These are phyloP conservation scores for Herpetomonas samuelpessoai DNA, from an alignment of 208 protist genomes.

Conservation along the genomic window DNA sequence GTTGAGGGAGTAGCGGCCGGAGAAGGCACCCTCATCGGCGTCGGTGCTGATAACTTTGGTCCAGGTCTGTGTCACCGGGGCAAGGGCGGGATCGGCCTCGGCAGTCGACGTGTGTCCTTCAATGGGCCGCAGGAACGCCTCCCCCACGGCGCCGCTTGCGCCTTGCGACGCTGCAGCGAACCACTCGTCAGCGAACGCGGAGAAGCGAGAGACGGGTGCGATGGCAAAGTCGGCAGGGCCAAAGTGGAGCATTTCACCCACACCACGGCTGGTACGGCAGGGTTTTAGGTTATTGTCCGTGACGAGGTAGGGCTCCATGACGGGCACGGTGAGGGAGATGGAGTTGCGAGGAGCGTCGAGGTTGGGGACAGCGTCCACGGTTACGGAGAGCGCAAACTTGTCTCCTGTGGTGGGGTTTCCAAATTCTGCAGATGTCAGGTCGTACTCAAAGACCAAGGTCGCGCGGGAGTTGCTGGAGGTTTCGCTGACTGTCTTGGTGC, in stretches of 20 bases:
- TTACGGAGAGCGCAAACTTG: not conserved
- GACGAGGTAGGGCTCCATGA: not conserved
- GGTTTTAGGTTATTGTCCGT: not conserved
- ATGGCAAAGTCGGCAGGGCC: too few relatives aligned
- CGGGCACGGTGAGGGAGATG: not conserved
- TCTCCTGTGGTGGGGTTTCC: not conserved
- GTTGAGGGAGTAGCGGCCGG: not conserved
- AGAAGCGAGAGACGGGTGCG: not conserved
- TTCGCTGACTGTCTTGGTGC: not conserved
- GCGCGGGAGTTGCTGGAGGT: not conserved
- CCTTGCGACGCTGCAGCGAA: not conserved
- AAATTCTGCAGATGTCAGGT: not conserved
- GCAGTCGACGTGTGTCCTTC: not conserved
- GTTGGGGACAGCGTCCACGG: not conserved
- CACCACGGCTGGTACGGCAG: not conserved
- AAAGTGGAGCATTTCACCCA: not conserved
- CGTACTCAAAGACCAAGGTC: conserved; percentile 3
- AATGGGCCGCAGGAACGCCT: not conserved
- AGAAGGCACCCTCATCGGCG: conserved; percentile 1
- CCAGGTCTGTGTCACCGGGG: not conserved
- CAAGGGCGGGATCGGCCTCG: not conserved
- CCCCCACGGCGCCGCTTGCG: not conserved
- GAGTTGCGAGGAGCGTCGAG: not conserved
- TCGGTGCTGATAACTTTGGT: not conserved
- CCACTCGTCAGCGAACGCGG: conserved; percentile 2